These are phyloP conservation scores for Verticillium isaacii DNA, from an alignment of 2,329 filamentous ascomycete species.

Conservation along the genomic window DNA sequence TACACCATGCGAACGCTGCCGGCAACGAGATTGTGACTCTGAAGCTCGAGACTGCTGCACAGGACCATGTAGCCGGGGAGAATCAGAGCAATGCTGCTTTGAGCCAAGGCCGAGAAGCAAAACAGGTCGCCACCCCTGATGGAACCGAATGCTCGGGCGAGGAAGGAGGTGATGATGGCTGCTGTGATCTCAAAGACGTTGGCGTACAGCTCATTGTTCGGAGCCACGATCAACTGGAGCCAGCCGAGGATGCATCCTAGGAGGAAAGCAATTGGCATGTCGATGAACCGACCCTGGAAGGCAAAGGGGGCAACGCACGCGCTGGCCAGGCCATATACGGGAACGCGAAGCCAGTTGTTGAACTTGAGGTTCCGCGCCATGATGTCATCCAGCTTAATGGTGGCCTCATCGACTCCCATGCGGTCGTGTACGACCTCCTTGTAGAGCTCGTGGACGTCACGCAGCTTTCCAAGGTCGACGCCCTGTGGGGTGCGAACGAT, in stretches of 20 bases:
- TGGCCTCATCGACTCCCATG: slow-evolving; percentile 68
- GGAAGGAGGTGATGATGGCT: slow-evolving; percentile 61
- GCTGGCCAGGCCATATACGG: slow-evolving; percentile 71
- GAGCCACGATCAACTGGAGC: slow-evolving; percentile 70
- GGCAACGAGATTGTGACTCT: slow-evolving; percentile 59
- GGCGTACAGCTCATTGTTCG: slow-evolving; percentile 65
- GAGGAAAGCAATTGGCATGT: slow-evolving; percentile 71
- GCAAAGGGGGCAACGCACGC: slow-evolving; percentile 75
- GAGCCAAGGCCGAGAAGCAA: slow-evolving; percentile 67
- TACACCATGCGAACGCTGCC: slow-evolving; percentile 67
- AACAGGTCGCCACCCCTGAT: slow-evolving; percentile 55
- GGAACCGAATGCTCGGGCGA: slow-evolving; percentile 65
- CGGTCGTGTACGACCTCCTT: slow-evolving; percentile 77
- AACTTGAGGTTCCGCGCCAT: slow-evolving; percentile 42
- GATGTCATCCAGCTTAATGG: slow-evolving; percentile 52
- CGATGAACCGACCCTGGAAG: slow-evolving; percentile 71
- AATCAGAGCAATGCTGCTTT: slow-evolving; percentile 72
- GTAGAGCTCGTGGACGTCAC: slow-evolving; percentile 72
- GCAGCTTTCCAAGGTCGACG: slow-evolving; percentile 68
- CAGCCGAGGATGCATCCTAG: slow-evolving; percentile 70
- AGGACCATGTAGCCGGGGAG: slow-evolving; percentile 56
- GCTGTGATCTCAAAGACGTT: slow-evolving; percentile 50
- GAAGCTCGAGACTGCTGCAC: slow-evolving; percentile 54
- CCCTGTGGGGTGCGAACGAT: slow-evolving; percentile 65
- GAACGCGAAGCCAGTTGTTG: slow-evolving; percentile 49